These are phyloP conservation scores for Neoascochyta sp. DNA, from an alignment of 2,329 filamentous ascomycete species.

Conservation along the genomic window DNA sequence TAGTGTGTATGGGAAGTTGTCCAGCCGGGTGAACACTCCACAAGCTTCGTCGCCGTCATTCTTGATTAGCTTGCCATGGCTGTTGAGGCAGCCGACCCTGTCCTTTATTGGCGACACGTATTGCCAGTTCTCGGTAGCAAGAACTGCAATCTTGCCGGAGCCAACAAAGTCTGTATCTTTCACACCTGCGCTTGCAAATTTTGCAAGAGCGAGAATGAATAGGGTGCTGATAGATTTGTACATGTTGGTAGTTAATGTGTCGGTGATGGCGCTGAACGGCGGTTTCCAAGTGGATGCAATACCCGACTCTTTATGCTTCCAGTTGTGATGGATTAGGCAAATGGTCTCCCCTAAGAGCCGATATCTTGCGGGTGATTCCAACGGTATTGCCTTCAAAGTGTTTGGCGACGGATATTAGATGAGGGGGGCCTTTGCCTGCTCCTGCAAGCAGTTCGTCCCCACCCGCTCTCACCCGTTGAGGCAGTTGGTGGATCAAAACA, in stretches of 20 bases:
- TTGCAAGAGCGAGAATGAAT: slow-evolving; percentile 5
- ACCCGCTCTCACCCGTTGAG: no score
- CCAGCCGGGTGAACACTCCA: slow-evolving; percentile 19
- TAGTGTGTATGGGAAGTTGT: slow-evolving; percentile 27
- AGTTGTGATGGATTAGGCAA: no score
- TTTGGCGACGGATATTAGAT: no score
- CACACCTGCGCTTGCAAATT: slow-evolving; percentile 14
- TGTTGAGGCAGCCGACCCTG: slow-evolving; percentile 28
- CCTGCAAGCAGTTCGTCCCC: no score
- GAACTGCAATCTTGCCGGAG: slow-evolving; percentile 27
- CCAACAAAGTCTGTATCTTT: slow-evolving; percentile 29
- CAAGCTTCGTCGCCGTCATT: slow-evolving; percentile 13
- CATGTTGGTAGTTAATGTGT: slow-evolving; percentile 7
- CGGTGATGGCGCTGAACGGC: no score
- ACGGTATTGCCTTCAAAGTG: no score
- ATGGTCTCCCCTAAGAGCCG: no score
- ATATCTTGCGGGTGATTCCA: no score
- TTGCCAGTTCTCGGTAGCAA: slow-evolving; percentile 26
- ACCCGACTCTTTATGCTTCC: no score
- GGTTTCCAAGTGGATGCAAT: no score
- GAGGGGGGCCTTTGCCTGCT: no score
- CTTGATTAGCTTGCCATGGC: slow-evolving; percentile 21
- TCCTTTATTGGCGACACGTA: slow-evolving; percentile 17
- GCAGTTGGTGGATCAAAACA: no score
- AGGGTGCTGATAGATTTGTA: slow-evolving; percentile 9